These are phyloP conservation scores for Aspergillus diversus DNA, from an alignment of 495 filamentous ascomycete species.

Conservation along the genomic window DNA sequence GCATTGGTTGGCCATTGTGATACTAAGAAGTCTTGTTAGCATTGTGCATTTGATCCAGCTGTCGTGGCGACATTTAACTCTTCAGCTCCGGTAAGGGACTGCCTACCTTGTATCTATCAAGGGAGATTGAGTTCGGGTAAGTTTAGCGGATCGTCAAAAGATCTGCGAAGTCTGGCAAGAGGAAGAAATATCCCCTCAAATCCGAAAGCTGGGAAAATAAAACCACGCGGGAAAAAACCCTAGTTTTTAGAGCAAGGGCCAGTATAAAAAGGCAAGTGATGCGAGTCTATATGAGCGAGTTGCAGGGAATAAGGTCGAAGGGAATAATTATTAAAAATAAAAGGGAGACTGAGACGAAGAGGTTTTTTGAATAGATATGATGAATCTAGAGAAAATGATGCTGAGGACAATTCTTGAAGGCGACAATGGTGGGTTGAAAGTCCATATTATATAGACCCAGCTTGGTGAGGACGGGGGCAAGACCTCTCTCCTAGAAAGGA, in stretches of 20 bases:
- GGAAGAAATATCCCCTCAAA: slow-evolving; percentile 4
- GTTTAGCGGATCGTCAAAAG: background rate
- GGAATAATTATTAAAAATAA: background rate
- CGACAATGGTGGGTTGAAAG: slow-evolving; percentile 24
- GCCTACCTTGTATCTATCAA: slow-evolving; percentile 10
- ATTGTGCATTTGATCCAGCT: background rate
- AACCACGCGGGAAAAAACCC: background rate
- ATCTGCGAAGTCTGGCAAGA: background rate
- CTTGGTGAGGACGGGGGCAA: slow-evolving; percentile 21
- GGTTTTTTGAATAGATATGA: background rate
- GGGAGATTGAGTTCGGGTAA: background rate
- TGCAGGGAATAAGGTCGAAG: slow-evolving; percentile 2
- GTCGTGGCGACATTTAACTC: background rate
- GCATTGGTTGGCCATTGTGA: slow-evolving; percentile 52
- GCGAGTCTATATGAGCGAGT: background rate
- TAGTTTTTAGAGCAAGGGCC: slow-evolving; percentile 17
- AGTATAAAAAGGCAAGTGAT: slow-evolving; percentile 11
- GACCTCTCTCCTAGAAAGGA: slow-evolving; percentile 14
- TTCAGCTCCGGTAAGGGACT: background rate
- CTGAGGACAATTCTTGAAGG: slow-evolving; percentile 3
- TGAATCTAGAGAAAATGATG: slow-evolving; percentile 1
- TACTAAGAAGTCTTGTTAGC: slow-evolving; percentile 7
- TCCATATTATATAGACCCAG: slow-evolving; percentile 31
- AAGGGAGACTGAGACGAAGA: background rate
- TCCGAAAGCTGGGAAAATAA: background rate